Base-by-base conservation (phyloP, 2,329 filamentous ascomycete genomes). In the Alternaria incomplexa region DNA sequence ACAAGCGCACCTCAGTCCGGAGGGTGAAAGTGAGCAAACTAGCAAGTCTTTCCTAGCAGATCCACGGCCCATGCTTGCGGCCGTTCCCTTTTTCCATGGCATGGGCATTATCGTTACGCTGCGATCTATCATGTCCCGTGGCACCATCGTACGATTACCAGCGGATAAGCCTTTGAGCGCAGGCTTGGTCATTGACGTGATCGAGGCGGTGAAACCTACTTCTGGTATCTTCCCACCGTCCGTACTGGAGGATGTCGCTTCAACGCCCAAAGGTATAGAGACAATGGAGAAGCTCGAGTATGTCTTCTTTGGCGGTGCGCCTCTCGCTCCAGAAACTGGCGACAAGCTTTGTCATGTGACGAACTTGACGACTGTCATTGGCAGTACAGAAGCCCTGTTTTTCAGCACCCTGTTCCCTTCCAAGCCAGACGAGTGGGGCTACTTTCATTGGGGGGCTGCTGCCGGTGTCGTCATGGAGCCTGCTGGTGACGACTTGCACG, bases 391-490 rank as follows among this genome's bases (percentile, higher is more conserved):
- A 44, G 58, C 45, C 17, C 20, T 50, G 6, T 9, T 61, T 1
- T 25, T 51, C 22, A 6, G 25, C 17, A 48, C 32, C n/a, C 11
- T 61, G 11, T 7, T 45, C 5, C 13, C 52, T 4, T 30, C 52
- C 9, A 11, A 22, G 15, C 20, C 32, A 32, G 52, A 57, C 15
- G 45, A 57, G 5, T 61, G 53, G 58, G 20, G 23, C 6, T 61
- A 48, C 15, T 61, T 61, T 3, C 22, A 55, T 10, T 60, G 51
- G 44, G 26, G 50, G 25, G 10, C 43, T 9, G 12, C 50, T 11
- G 43, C 50, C 6, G 51, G 51, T 22, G 57, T 48, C 6, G 44
- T 43, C 12, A 60, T 60, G 57, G 57, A 60, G n/a, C 43, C 57
- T 12, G 30, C 57, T 15, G 57, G 26, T 12, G 43, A 56, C 15